Conservation (phyloP, 345 rosid species). For the Lepidium aucheri region DNA sequence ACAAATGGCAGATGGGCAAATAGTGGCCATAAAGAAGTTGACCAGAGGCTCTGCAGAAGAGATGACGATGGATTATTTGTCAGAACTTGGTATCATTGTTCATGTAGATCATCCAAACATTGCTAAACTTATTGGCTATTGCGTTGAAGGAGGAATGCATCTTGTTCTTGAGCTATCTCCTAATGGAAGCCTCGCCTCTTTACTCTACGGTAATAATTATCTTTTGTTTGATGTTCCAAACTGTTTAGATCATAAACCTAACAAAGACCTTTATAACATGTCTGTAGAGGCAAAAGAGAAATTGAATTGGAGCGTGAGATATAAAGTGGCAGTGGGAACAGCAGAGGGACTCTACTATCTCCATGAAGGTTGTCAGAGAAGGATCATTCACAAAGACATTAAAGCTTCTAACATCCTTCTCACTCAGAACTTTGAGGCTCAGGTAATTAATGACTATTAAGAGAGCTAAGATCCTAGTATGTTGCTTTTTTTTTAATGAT, state of each 20-base stretch:
- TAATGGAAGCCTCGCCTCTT: conserved; percentile 74
- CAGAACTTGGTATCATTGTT: conserved; percentile 84
- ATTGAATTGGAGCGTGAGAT: conserved; percentile 54
- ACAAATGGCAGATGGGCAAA: conserved; percentile 44
- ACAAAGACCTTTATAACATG: neutral
- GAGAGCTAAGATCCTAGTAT: neutral
- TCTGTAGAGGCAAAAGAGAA: conserved; percentile 50
- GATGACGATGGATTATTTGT: conserved; percentile 74
- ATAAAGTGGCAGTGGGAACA: conserved; percentile 70
- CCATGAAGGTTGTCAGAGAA: conserved; percentile 85
- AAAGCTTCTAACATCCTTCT: conserved; percentile 90
- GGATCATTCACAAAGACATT: conserved; percentile 91
- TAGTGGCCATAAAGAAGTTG: conserved; percentile 67
- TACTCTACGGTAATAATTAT: conserved; percentile 58
- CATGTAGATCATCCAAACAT: conserved; percentile 94
- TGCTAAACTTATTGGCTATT: conserved; percentile 76
- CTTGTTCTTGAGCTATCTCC: conserved; percentile 84
- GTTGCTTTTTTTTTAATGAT: neutral
- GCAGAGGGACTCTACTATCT: conserved; percentile 78
- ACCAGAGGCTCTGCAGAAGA: conserved; percentile 76
- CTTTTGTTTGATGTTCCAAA: neutral
- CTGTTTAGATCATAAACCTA: neutral
- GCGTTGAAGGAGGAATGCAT: conserved; percentile 96
- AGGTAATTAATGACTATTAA: conserved; percentile 30
- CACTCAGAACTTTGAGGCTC: conserved; percentile 73